A percentile compares a stretch with the other conserved stretches of the same genome.
Evolutionary conservation across 371 early-diverging fungal genomes (phyloP).

Genomic region (Mortierella sp.): DNA sequence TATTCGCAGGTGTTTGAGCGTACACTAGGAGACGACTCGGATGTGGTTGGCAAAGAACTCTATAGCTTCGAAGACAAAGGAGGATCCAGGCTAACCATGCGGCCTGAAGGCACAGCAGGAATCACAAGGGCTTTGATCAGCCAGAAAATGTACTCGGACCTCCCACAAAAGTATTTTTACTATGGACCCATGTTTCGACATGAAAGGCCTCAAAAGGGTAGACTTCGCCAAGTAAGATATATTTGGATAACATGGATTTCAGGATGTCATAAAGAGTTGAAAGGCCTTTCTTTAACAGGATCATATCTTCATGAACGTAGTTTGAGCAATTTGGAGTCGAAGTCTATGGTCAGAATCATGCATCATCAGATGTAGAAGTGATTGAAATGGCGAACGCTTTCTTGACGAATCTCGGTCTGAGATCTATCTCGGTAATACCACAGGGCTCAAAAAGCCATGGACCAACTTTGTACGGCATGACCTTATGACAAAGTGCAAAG

Average conservation of each 20-base stretch:
- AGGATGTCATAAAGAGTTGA: no score
- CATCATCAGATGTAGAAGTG: slow-evolving; percentile 65
- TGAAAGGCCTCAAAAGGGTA: slow-evolving; percentile 73
- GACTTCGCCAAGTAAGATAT: slow-evolving; percentile 61
- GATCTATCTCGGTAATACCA: slow-evolving; percentile 22
- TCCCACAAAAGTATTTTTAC: slow-evolving; percentile 65
- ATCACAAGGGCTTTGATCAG: slow-evolving; percentile 64
- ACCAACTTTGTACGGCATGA: no score
- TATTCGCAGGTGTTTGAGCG: slow-evolving; percentile 66
- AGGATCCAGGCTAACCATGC: slow-evolving; percentile 61
- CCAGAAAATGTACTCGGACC: slow-evolving; percentile 44
- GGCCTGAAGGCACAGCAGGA: slow-evolving; percentile 75
- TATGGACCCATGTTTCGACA: slow-evolving; percentile 74
- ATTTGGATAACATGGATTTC: background rate
- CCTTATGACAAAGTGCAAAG: no score
- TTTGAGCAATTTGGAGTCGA: slow-evolving; percentile 78
- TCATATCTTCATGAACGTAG: slow-evolving; percentile 24
- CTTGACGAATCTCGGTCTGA: slow-evolving; percentile 52
- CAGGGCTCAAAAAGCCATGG: no score
- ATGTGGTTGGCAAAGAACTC: slow-evolving; percentile 74
- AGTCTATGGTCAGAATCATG: slow-evolving; percentile 57
- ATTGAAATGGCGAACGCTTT: slow-evolving; percentile 61
- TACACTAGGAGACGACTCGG: slow-evolving; percentile 66
- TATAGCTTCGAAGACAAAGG: slow-evolving; percentile 69
- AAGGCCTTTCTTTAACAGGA: background rate